phyloP scores from a whole-genome alignment of 345 rosid genomes.

The Populus simonii region DNA sequence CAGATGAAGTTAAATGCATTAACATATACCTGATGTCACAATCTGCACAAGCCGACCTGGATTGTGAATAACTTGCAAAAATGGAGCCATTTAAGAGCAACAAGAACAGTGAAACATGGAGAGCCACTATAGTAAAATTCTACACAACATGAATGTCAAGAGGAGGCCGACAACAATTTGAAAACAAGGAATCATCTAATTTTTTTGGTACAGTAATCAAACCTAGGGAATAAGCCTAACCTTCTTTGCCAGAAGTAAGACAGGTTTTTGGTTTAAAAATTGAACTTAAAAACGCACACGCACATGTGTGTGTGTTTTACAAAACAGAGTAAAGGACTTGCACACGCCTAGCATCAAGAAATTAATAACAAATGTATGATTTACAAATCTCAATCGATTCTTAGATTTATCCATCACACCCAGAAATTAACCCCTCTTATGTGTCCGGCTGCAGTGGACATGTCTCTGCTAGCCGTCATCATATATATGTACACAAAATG shows the following conservation, averaged over 20 bases:
- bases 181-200: background rate
- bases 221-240: background rate
- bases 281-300: background rate
- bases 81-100: background rate
- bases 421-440: no score
- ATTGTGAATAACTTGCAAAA: background rate
- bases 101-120: background rate
- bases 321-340: no score
- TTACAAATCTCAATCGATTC: no score
- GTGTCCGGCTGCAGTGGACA: no score
- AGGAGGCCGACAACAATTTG: background rate
- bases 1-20: background rate
- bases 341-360: no score
- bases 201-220: background rate
- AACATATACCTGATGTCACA: background rate
- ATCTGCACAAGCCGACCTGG: background rate
- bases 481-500: background rate
- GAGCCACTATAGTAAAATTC: background rate
- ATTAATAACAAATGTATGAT: no score
- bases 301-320: background rate
- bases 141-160: background rate
- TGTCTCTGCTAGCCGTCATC: background rate
- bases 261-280: background rate
- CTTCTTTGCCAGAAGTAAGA: background rate
- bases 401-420: no score